These are phyloP conservation scores for Orbilia javanica DNA, from an alignment of 2,329 filamentous ascomycete genomes.

Conservation along the genomic window DNA sequence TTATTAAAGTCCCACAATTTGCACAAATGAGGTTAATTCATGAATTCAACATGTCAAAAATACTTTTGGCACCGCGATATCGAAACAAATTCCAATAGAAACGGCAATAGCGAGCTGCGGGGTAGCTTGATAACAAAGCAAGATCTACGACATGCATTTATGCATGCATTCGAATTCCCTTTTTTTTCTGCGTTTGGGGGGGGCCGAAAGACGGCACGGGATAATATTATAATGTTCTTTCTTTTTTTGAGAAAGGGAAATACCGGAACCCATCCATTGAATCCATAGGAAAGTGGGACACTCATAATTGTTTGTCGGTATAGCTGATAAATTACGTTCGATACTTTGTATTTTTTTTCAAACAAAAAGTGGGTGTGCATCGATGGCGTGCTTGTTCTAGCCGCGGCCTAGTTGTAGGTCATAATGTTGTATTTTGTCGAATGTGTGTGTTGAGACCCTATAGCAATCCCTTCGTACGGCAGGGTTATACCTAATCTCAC, in stretches of 20 bases:
- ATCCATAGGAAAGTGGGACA: background rate
- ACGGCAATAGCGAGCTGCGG: slow-evolving; percentile 18
- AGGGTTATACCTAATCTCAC: too few species aligned
- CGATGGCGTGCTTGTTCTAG: slow-evolving; percentile 45
- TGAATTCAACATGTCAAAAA: background rate
- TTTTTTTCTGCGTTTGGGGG: too few species aligned
- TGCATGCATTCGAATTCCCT: too few species aligned
- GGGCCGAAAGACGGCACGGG: slow-evolving; percentile 16
- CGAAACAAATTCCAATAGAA: background rate
- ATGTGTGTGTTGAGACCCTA: slow-evolving; percentile 32
- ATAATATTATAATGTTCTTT: background rate
- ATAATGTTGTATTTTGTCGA: slow-evolving; percentile 15
- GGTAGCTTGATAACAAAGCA: slow-evolving; percentile 23
- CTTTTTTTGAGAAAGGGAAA: background rate
- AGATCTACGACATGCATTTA: slow-evolving; percentile 27
- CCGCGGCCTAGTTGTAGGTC: slow-evolving; percentile 2
- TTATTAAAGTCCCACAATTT: background rate
- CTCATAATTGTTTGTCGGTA: slow-evolving; percentile 24
- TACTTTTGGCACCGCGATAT: background rate
- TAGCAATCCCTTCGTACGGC: too few species aligned
- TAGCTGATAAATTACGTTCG: slow-evolving; percentile 30
- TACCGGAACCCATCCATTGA: background rate
- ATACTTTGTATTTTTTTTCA: background rate
- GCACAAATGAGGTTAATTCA: background rate
- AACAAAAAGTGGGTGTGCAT: slow-evolving; percentile 7